Evolutionary conservation across 176 grass and related monocot species (phyloP).

Genomic region (Chrysopogon serrulatus): DNA sequence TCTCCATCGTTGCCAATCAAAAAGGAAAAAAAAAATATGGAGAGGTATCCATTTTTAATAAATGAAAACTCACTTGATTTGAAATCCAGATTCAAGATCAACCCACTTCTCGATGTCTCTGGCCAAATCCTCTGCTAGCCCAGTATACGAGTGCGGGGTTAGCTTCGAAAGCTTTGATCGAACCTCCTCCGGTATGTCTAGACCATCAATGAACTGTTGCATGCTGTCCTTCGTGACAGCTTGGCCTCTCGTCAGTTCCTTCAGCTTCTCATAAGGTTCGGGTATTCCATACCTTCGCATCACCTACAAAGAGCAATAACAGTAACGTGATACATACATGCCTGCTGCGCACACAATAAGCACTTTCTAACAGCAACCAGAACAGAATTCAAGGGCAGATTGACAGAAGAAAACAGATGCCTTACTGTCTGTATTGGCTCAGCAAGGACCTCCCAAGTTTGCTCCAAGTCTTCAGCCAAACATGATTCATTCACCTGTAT

Average conservation of each 20-base stretch:
- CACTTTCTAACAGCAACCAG: neutral
- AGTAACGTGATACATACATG: neutral
- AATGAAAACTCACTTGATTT: conserved; percentile 29
- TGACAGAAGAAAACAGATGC: neutral
- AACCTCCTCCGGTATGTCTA: conserved; percentile 59
- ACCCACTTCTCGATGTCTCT: conserved; percentile 46
- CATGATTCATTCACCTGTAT: conserved; percentile 66
- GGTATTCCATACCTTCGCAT: conserved; percentile 90
- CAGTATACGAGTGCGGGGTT: conserved; percentile 75
- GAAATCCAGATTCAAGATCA: conserved; percentile 51
- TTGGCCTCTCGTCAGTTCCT: conserved; percentile 84
- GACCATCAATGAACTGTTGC: conserved; percentile 58
- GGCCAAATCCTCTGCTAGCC: conserved; percentile 70
- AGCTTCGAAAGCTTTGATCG: conserved; percentile 51
- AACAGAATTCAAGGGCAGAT: neutral
- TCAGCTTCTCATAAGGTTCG: conserved; percentile 90
- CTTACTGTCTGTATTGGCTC: conserved; percentile 92
- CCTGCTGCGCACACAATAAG: neutral
- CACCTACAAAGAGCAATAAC: conserved; percentile 41
- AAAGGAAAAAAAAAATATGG: neutral
- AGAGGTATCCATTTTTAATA: neutral
- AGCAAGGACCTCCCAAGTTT: conserved; percentile 93
- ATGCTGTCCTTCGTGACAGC: conserved; percentile 78
- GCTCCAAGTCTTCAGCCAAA: conserved; percentile 78
- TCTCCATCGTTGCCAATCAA: neutral